Conservation (phyloP, 2,329 filamentous ascomycete species). For the Exserohilum rostratum region DNA sequence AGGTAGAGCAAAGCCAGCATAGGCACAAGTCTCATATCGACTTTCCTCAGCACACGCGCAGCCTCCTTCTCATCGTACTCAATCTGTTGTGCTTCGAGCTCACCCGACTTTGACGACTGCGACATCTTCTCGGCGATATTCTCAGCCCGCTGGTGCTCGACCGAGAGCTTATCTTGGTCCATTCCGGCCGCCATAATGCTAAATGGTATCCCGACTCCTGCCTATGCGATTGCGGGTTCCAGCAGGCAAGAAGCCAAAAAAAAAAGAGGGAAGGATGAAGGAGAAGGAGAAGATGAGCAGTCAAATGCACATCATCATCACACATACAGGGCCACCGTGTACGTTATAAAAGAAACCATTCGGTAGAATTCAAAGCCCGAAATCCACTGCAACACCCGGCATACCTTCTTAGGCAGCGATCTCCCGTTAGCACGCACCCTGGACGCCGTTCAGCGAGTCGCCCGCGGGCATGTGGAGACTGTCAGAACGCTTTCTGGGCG, state of each 20-base stretch:
- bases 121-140: slow-evolving; percentile 34
- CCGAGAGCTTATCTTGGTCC: slow-evolving; percentile 15
- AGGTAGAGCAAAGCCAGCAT: slow-evolving; percentile 44
- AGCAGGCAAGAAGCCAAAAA: no score
- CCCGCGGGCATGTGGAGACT: slow-evolving; percentile 12
- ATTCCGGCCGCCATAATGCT: slow-evolving; percentile 22
- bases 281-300: neutral
- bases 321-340: slow-evolving; percentile 4
- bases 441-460: slow-evolving; percentile 2
- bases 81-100: slow-evolving; percentile 33
- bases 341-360: slow-evolving; percentile 16
- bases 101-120: slow-evolving; percentile 24
- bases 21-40: slow-evolving; percentile 42
- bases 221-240: neutral
- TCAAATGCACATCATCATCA: neutral
- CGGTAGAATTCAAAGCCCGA: slow-evolving; percentile 21
- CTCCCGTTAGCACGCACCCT: slow-evolving; percentile 2
- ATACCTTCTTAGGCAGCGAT: slow-evolving; percentile 14
- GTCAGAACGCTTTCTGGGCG: slow-evolving; percentile 1
- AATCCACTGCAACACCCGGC: slow-evolving; percentile 7
- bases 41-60: slow-evolving; percentile 40
- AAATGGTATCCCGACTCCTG: neutral
- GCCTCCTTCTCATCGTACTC: slow-evolving; percentile 37
- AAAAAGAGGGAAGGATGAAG: neutral
- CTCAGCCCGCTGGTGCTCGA: slow-evolving; percentile 27